Percentiles rank a stretch among this genome's conserved stretches.
Conservation (phyloP, 1,284 basidiomycete genomes). For the Ustilago cynodontis region DNA sequence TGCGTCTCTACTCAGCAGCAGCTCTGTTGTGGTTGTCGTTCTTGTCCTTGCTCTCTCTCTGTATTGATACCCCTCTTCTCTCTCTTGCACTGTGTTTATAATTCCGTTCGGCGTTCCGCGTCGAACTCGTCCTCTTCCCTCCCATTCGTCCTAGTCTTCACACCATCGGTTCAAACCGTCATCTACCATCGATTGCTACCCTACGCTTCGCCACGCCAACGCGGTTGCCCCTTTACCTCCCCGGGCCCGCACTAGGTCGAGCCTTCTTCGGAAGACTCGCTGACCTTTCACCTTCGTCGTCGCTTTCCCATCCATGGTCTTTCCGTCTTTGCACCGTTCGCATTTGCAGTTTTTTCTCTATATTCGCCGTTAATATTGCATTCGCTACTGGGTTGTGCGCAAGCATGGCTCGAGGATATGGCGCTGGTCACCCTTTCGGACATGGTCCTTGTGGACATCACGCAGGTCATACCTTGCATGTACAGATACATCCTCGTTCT, state of each 20-base stretch:
- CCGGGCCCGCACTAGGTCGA: neutral
- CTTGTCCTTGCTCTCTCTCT: constrained; percentile 15
- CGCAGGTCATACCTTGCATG: constrained; percentile 17
- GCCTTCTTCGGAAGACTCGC: neutral
- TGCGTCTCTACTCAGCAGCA: constrained; percentile 6
- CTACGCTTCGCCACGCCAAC: constrained; percentile 12
- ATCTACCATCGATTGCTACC: constrained; percentile 37
- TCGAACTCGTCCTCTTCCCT: constrained; percentile 12
- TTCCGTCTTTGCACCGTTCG: constrained; percentile 36
- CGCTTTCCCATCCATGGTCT: constrained; percentile 33
- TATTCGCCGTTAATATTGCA: constrained; percentile 42
- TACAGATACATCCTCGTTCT: constrained; percentile 27
- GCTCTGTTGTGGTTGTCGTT: constrained; percentile 10
- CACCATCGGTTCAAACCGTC: constrained; percentile 15
- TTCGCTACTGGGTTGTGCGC: constrained; percentile 4
- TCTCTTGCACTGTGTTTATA: constrained; percentile 44
- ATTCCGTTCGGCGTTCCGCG: constrained; percentile 24
- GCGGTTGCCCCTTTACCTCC: neutral
- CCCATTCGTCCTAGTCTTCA: constrained; percentile 3
- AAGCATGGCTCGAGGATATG: constrained; percentile 4
- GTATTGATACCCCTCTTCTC: constrained; percentile 32
- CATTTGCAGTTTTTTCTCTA: constrained; percentile 33
- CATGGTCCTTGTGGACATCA: neutral
- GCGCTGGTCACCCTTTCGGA: constrained; percentile 12
- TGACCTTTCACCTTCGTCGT: constrained; percentile 8